These are phyloP conservation scores for Lepidium didymum DNA, from an alignment of 345 rosid genomes.

Conservation along the genomic window DNA sequence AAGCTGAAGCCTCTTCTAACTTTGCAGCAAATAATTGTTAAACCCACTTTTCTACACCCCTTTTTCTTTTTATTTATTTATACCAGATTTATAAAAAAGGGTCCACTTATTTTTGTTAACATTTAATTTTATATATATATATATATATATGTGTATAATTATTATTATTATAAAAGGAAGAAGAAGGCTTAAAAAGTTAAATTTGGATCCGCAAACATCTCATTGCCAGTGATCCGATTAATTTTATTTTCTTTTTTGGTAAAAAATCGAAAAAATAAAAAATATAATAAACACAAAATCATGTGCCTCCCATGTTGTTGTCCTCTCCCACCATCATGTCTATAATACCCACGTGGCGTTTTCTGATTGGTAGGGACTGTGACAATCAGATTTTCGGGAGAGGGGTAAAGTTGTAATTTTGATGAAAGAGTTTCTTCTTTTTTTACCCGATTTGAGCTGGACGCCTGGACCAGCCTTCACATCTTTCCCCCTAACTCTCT, in stretches of 20 bases:
- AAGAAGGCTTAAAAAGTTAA: constrained; percentile 14
- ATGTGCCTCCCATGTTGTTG: constrained; percentile 29
- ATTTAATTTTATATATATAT: not conserved
- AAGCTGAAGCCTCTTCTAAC: constrained; percentile 58
- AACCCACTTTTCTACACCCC: constrained; percentile 35
- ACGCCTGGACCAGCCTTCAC: constrained; percentile 45
- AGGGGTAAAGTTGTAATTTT: constrained; percentile 18
- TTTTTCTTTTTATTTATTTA: constrained; percentile 8
- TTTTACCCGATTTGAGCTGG: constrained; percentile 41
- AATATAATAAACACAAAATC: constrained; percentile 26
- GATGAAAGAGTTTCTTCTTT: not conserved
- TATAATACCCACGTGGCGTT: constrained; percentile 21
- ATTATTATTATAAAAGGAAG: not conserved
- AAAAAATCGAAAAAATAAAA: not conserved
- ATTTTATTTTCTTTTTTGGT: not conserved
- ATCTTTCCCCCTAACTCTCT: constrained; percentile 14
- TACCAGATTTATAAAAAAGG: not conserved
- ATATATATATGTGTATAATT: not conserved
- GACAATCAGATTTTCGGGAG: constrained; percentile 15
- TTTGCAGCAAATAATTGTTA: constrained; percentile 82
- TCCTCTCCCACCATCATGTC: constrained; percentile 28
- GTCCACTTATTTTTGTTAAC: constrained; percentile 12
- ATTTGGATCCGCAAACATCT: constrained; percentile 30
- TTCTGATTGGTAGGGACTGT: constrained; percentile 17
- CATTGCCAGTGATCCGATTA: constrained; percentile 20